Base-by-base conservation (phyloP, 331 rosid species). In the Malus hybrid region DNA sequence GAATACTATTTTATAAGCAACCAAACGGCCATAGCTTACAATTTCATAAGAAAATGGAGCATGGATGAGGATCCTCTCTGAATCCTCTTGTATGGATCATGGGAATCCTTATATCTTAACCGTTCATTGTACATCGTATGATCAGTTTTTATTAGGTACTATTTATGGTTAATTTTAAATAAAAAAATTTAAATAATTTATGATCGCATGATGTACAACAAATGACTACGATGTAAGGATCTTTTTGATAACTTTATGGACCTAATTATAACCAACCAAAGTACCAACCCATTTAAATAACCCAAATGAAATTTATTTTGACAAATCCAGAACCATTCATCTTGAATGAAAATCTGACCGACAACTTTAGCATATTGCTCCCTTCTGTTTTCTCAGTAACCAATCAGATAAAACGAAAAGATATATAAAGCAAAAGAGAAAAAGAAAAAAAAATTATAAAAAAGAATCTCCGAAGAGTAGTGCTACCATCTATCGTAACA, bases 371-470 rank as follows among this genome's bases (percentile, higher is more conserved):
- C 48, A 36, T 13, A 42, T 33, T 64, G 0, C 48, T 46, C 42
- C 48, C 27, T 34, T 31, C 71, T 31, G 67, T 48, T 66, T 76
- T 80, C 76, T 78, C 75, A 15, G 65, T 39, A 71, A 70, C 83
- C 90, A 83, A 81, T 77, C 68, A 75, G 16, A 78, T 32, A 18
- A 48, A 77, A 62, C 5, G 74, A 59, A 46, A 31, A 46, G 32
- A 39, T 39, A 39, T 33, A 9, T 14, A 68, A 67, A 29, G 13
- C 8, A 57, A 54, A 61, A 29, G 13, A 19, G 12, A 39, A 9
- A 36, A 36, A 36, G 44, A 33, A 19, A 36, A 67, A 5, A 65
- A 14, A 36, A 52, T 28, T 3, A 61, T 39, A 61, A 73, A 65
- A 50, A 57, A 71, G 75, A 69, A 81, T 61, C 70, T 69, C 19